phyloP scores from a whole-genome alignment of 164 flowering plant species.

The Chloranthus sessilifolius region DNA sequence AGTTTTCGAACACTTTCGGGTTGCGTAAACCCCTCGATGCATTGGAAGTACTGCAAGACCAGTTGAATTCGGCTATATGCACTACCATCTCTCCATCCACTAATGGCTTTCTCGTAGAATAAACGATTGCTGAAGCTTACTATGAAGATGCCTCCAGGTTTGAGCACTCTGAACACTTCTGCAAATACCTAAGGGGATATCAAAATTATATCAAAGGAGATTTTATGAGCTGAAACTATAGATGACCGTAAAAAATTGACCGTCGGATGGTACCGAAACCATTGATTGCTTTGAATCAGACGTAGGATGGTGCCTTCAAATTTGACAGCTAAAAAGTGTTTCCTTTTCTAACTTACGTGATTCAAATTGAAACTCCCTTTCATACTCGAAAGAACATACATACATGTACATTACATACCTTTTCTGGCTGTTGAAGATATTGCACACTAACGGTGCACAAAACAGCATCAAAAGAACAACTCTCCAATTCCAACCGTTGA shows the following conservation, averaged over 20 bases:
- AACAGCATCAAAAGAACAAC: conserved; percentile 58
- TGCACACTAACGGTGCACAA: conserved; percentile 83
- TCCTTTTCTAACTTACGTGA: no score
- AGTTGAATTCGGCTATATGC: conserved; percentile 63
- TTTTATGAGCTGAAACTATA: no score
- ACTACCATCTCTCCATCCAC: conserved; percentile 71
- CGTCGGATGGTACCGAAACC: no score
- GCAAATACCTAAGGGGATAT: conserved; percentile 93
- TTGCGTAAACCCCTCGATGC: conserved; percentile 65
- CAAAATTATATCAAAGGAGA: no score
- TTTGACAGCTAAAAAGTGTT: no score
- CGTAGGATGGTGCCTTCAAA: no score
- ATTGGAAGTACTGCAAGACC: conserved; percentile 71
- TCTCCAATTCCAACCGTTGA: conserved; percentile 40
- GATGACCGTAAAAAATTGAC: no score
- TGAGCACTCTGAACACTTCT: conserved; percentile 65
- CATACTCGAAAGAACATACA: no score
- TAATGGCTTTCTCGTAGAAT: conserved; percentile 72
- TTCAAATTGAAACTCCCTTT: no score
- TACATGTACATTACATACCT: no score
- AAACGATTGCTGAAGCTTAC: conserved; percentile 77
- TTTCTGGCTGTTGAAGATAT: conserved; percentile 82
- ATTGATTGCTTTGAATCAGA: no score
- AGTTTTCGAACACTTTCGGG: conserved; percentile 47
- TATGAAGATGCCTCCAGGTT: conserved; percentile 74